Evolutionary conservation across 306 rosid genomes (phyloP), one percentile per base, ranked within the genome.

Genomic region (Vigna angularis): DNA sequence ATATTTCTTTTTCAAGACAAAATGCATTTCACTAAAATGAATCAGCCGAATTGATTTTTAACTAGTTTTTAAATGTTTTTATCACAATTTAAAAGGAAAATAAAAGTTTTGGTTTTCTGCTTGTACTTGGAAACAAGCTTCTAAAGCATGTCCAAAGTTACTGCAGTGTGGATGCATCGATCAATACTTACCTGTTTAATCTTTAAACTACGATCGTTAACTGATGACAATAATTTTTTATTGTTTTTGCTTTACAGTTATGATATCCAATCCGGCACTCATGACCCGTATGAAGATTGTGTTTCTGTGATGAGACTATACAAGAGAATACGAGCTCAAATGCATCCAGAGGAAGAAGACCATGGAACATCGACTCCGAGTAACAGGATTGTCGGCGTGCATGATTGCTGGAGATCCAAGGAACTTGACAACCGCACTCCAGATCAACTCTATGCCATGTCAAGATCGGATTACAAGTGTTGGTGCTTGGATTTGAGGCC

Each of bases 401-500:
- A 79, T n/a, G 86, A 85, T 75, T 55, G 74, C 13, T 73, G 82
- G 83, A 73, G 18, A 52, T 82, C 89, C 51, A 78, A 83, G 76
- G 88, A 90, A 52, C 74, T 88, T 20, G 90, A 83, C 70, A 79
- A 87, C 75, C 86, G 81, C 87, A 82, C 93, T 10, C 86, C 89
- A 1, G 87, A 89, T 68, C 87, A 86, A 81, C 95, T 93, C 10
- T 90, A 80, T 77, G 89, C 84, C 75, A 44, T 87, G 49, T 93
- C 97, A 10, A 82, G 24, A 69, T 72, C 93, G 42, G 89, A 86
- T 73, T 91, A 88, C 42, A 85, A 36, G 78, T 93, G 98, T 66
- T 93, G 98, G 98, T 93, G 98, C 83, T 84, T 87, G 82, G 98
- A 93, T 82, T 77, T 81, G 59, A 82, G 67, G 68, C 78, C 74